Evolutionary conservation across 2,329 filamentous ascomycete species (phyloP), one percentile per base, ranked within the genome.

Genomic region (Penicillium sp.): DNA sequence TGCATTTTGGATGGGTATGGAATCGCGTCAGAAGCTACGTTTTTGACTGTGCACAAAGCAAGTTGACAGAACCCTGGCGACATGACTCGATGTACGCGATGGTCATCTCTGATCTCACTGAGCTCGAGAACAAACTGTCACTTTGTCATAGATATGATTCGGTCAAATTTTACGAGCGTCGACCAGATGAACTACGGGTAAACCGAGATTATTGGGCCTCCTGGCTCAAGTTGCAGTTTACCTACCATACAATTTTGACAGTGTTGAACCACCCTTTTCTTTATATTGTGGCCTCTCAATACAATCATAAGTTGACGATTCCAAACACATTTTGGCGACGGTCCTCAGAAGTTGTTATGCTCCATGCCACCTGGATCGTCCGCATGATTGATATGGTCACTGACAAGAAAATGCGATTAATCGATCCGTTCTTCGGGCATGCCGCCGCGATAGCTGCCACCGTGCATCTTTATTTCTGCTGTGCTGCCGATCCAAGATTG

Each of bases 241-340:
- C 77, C 1, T 83, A 83, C 64, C 81, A 83, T 50, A 75, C 75
- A 13, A 82, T 83, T 48, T 74, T 77, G 11, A 81, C 79, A 0
- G 78, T 82, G 2, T 66, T 83, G 35, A 83, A 83, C 61, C 81
- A 83, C 54, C 81, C 81, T 0, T 83, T 83, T 57, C 72, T 83
- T 8, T 82, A 83, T 63, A 82, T 82, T 14, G 74, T 81, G 13
- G 79, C 79, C 3, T 79, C 80, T 1, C 80, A 82, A 59, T 77
- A 81, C 66, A 82, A 82, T 49, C 74, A 77, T 3, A 82, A 82
- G 47, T 65, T 82, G 27, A 78, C 78, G 0, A 82, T 82, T 6
- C 81, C 81, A 0, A 83, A 83, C 54, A 81, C 79, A 0, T 84
- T 84, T 55, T 84, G 81, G 81, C 73, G 79, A 41, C 68, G 79